phyloP scores from a whole-genome alignment of 2,329 filamentous ascomycete species.

The Boeremia lycopersici region DNA sequence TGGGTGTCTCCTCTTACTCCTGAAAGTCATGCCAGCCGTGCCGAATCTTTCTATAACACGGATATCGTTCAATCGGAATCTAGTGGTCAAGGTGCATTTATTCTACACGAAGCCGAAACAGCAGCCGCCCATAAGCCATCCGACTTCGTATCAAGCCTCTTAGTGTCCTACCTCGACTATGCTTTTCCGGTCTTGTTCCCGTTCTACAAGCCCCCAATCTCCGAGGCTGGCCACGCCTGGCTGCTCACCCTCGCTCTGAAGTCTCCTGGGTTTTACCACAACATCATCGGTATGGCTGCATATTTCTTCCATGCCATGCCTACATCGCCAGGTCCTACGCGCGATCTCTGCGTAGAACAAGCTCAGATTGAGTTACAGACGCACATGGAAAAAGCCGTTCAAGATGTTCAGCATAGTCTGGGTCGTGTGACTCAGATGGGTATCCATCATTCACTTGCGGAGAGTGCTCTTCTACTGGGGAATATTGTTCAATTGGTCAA shows the following conservation, averaged over 20 bases:
- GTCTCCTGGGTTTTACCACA: conserved; percentile 48
- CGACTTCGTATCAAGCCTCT: conserved; percentile 1
- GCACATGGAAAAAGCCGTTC: conserved; percentile 5
- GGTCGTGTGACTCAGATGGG: neutral
- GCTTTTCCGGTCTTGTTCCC: conserved; percentile 68
- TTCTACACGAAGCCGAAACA: neutral
- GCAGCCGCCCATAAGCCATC: neutral
- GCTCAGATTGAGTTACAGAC: neutral
- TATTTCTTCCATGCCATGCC: conserved; percentile 11
- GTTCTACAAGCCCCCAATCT: conserved; percentile 63
- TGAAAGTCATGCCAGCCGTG: neutral
- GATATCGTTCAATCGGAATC: neutral
- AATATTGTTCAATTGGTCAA: conserved; percentile 61
- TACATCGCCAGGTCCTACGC: neutral
- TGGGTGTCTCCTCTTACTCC: neutral
- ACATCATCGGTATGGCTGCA: conserved; percentile 26
- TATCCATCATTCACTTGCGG: neutral
- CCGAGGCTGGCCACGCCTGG: conserved; percentile 66
- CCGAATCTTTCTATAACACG: neutral
- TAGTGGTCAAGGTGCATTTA: neutral
- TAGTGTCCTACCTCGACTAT: conserved; percentile 63
- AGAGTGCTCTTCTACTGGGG: conserved; percentile 49
- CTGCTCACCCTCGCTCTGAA: conserved; percentile 57
- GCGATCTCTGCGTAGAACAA: neutral
- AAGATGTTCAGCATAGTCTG: conserved; percentile 1